phyloP scores from a whole-genome alignment of 2,329 filamentous ascomycete genomes.

The Hymenoscyphus fructigenus region DNA sequence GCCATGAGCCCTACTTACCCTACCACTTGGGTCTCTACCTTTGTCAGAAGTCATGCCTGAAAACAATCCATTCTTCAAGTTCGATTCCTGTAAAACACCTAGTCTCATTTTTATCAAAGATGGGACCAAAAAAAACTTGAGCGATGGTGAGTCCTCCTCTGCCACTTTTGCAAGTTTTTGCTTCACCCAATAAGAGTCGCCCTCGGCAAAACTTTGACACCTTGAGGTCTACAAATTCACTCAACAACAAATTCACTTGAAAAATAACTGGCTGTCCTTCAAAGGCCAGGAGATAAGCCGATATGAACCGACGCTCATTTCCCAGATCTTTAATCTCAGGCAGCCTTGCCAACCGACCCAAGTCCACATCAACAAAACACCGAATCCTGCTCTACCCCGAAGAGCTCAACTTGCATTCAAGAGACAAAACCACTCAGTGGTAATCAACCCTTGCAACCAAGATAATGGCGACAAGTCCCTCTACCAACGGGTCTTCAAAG shows the following conservation, averaged over 20 bases:
- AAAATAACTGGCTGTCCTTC: neutral
- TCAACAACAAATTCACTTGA: neutral
- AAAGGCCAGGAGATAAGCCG: neutral
- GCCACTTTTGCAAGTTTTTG: neutral
- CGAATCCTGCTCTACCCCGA: neutral
- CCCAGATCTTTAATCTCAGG: neutral
- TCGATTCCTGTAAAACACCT: neutral
- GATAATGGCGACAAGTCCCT: no score
- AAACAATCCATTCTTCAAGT: neutral
- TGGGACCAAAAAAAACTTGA: neutral
- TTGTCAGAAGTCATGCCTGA: neutral
- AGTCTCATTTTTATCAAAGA: neutral
- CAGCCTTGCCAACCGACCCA: neutral
- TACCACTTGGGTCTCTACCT: no score
- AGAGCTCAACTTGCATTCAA: neutral
- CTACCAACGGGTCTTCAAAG: neutral
- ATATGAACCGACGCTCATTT: neutral
- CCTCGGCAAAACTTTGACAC: neutral
- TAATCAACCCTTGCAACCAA: neutral
- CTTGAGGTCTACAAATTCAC: neutral
- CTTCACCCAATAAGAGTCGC: neutral
- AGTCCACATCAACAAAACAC: neutral
- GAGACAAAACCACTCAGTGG: neutral
- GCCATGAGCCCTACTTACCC: neutral
- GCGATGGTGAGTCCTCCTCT: neutral